These are phyloP conservation scores for Trypanosoma mega DNA, from an alignment of 208 protist genomes.

Conservation along the genomic window DNA sequence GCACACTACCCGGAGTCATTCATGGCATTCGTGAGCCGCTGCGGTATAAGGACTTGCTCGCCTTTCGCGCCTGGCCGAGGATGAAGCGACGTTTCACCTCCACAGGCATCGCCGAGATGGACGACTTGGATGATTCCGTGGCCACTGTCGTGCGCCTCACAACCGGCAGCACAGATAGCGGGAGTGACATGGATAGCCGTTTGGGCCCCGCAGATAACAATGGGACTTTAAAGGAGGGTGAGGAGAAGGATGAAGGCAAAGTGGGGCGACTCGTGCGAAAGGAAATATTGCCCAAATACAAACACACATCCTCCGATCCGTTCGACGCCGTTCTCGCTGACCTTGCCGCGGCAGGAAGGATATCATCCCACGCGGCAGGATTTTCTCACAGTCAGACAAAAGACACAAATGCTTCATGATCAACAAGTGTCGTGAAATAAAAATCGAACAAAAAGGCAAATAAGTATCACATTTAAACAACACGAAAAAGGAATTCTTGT, in stretches of 20 bases:
- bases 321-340: slow-evolving; percentile 61
- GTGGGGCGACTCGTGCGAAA: slow-evolving; percentile 35
- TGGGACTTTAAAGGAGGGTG: background rate
- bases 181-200: background rate
- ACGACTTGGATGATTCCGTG: slow-evolving; percentile 65
- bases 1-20: slow-evolving; percentile 86
- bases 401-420: background rate
- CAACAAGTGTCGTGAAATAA: background rate
- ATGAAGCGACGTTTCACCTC: slow-evolving; percentile 71
- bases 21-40: slow-evolving; percentile 88
- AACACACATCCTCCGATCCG: slow-evolving; percentile 51
- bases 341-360: slow-evolving; percentile 46
- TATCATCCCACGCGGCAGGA: no score
- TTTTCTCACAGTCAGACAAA: background rate
- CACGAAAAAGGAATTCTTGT: background rate
- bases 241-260: slow-evolving; percentile 5
- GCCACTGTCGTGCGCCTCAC: slow-evolving; percentile 77
- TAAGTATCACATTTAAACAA: background rate
- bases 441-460: background rate
- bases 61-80: slow-evolving; percentile 71
- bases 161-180: background rate
- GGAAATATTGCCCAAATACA: slow-evolving; percentile 42
- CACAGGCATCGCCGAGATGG: slow-evolving; percentile 41
- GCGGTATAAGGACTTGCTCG: slow-evolving; percentile 83
- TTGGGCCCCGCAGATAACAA: background rate